Percentiles rank a stretch among this genome's conserved stretches.
These are phyloP conservation scores for Volvariella surrecta DNA, from an alignment of 1,284 basidiomycete genomes.

Conservation along the genomic window DNA sequence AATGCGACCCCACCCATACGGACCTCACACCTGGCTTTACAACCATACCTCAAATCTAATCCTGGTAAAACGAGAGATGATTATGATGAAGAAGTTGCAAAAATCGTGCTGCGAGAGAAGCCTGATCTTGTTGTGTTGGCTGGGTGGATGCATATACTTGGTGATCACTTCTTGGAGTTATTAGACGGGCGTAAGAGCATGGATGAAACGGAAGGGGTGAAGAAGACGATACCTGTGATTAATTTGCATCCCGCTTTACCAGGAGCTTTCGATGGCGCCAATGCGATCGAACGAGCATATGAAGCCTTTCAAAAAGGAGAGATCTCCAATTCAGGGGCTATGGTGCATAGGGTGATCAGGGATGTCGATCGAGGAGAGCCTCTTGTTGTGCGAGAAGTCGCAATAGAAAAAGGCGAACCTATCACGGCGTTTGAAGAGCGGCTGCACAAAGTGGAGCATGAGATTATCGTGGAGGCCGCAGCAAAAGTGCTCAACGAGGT, in stretches of 20 bases:
- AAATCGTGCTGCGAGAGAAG: slow-evolving; percentile 49
- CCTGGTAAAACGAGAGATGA: slow-evolving; percentile 72
- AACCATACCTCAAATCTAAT: slow-evolving; percentile 75
- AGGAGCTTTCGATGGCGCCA: slow-evolving; percentile 88
- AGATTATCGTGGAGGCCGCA: slow-evolving; percentile 84
- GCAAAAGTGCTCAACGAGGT: slow-evolving; percentile 54
- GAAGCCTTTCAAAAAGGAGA: slow-evolving; percentile 83
- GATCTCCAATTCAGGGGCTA: slow-evolving; percentile 73
- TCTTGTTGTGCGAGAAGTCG: slow-evolving; percentile 73
- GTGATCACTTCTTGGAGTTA: slow-evolving; percentile 37
- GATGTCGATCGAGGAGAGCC: slow-evolving; percentile 93
- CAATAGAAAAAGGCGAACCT: slow-evolving; percentile 66
- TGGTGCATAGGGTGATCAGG: slow-evolving; percentile 92
- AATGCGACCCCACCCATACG: slow-evolving; percentile 69
- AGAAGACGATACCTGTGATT: slow-evolving; percentile 74
- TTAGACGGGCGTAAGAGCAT: slow-evolving; percentile 31
- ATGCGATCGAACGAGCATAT: slow-evolving; percentile 85
- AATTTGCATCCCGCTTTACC: slow-evolving; percentile 97
- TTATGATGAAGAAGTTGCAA: slow-evolving; percentile 83
- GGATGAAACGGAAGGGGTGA: slow-evolving; percentile 20
- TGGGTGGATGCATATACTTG: slow-evolving; percentile 87
- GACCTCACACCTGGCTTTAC: slow-evolving; percentile 78
- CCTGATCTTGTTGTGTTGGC: slow-evolving; percentile 91
- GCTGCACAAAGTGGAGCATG: slow-evolving; percentile 83
- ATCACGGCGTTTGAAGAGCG: slow-evolving; percentile 71